These are phyloP conservation scores for Pseudogymnoascus sp. DNA, from an alignment of 2,329 filamentous ascomycete species.

Conservation along the genomic window DNA sequence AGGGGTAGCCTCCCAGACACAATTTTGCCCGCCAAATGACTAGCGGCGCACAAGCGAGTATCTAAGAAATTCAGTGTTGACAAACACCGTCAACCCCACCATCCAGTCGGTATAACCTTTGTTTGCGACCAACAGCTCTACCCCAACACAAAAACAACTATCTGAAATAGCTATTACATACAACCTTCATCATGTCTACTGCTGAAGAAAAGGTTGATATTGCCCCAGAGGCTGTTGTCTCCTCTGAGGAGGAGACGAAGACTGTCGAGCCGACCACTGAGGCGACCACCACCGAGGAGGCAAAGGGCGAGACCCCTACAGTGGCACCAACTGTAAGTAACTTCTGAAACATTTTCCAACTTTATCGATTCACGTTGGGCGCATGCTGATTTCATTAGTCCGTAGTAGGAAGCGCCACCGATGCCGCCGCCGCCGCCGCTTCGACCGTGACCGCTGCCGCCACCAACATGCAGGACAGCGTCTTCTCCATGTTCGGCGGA, in stretches of 20 bases:
- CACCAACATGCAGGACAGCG: slow-evolving; percentile 52
- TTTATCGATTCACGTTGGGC: background rate
- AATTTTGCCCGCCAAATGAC: slow-evolving; percentile 6
- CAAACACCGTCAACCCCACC: slow-evolving; percentile 10
- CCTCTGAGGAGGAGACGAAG: slow-evolving; percentile 42
- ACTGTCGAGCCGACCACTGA: slow-evolving; percentile 22
- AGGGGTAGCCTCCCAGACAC: slow-evolving; percentile 1
- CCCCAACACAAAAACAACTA: slow-evolving; percentile 9
- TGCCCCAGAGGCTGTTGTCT: slow-evolving; percentile 30
- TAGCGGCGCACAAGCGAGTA: slow-evolving; percentile 8
- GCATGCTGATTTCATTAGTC: slow-evolving; percentile 14
- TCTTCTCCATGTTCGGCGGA: slow-evolving; percentile 98
- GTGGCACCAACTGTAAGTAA: slow-evolving; percentile 2
- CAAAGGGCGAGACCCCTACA: slow-evolving; percentile 15
- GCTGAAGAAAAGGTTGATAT: slow-evolving; percentile 11
- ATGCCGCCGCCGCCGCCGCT: slow-evolving; percentile 30
- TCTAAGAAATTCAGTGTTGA: slow-evolving; percentile 9
- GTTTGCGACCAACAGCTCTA: slow-evolving; percentile 9
- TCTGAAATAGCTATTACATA: slow-evolving; percentile 8
- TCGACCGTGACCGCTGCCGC: slow-evolving; percentile 30
- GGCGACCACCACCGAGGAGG: slow-evolving; percentile 31
- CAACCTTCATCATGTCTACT: slow-evolving; percentile 16
- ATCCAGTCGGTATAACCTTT: slow-evolving; percentile 6
- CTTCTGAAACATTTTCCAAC: background rate
- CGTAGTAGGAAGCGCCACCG: slow-evolving; percentile 18